Base-by-base conservation (phyloP, 371 early-diverging fungal species). In the Thermomucor indicae-seudaticae region DNA sequence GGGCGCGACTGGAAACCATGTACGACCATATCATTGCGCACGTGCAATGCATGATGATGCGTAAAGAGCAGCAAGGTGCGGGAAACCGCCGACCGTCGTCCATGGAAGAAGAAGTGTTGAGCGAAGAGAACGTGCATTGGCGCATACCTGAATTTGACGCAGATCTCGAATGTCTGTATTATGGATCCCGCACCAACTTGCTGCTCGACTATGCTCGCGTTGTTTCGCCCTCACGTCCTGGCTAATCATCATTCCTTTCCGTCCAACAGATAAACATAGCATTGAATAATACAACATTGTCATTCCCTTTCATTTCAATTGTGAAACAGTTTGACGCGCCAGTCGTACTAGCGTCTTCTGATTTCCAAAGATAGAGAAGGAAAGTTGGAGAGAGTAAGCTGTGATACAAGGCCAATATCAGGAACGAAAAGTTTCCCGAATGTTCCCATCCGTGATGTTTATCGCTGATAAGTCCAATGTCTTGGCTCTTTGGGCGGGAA, bases 1-100 rank as follows among this genome's bases (percentile, higher is more conserved):
- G 83, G 0, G 76, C 90, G 6, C 78, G 93, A 3, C 53, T 91
- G 37, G 73, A 82, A 47, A 89, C 88, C 30, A 79, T 91, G 82
- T 70, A 84, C 37, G 88, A 88, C 40, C 81, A 85, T 17, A 70
- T 92, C 16, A 62, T 85, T 19, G 81, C 81, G 4, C 86, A 84
- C 49, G 60, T 79, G 25, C 70, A 77, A 40, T 62, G 59, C 41
- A 51, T 54, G 35, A 39, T 58, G 53, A 54, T 68, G 55, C 64
- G 69, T 6, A 64, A 58, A 1, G 60, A 58, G 25, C 57, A 60
- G 7, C 47, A 46, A 28, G 45, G 34, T 25, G 54, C 39, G 54
- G 20, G 43, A 17, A 51, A 23, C 1, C 51, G 51, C 0, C 51
- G 51, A 8, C 41, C 43, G 14, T 47, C 54, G 1, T 47, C 47